These are phyloP conservation scores for Leccinum truebloodii DNA, from an alignment of 768 basidiomycete genomes.

Conservation along the genomic window DNA sequence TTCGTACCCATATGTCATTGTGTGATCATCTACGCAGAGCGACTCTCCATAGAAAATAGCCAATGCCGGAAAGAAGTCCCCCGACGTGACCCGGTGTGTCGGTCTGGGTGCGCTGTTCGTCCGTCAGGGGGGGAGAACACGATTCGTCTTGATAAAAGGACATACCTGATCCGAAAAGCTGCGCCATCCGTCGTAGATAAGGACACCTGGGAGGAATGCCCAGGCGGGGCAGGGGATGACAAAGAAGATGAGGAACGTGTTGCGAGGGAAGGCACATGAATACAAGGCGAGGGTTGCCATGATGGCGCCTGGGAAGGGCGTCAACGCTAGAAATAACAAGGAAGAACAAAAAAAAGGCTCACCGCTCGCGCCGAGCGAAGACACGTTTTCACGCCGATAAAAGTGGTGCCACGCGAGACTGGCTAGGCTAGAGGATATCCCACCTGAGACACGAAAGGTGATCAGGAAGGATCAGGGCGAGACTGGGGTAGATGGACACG, in stretches of 20 bases:
- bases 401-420: slow-evolving; percentile 48
- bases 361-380: slow-evolving; percentile 76
- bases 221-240: slow-evolving; percentile 82
- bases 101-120: slow-evolving; percentile 46
- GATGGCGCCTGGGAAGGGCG: slow-evolving; percentile 56
- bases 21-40: slow-evolving; percentile 30
- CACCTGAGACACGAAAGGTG: slow-evolving; percentile 43
- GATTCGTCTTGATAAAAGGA: background rate
- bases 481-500: slow-evolving; percentile 27
- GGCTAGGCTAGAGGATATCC: slow-evolving; percentile 53
- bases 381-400: slow-evolving; percentile 31
- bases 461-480: slow-evolving; percentile 1
- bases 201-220: slow-evolving; percentile 65
- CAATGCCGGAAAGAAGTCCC: slow-evolving; percentile 61
- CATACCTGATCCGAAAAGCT: slow-evolving; percentile 38
- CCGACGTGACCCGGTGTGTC: slow-evolving; percentile 72
- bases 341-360: slow-evolving; percentile 16
- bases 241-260: slow-evolving; percentile 70
- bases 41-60: slow-evolving; percentile 44
- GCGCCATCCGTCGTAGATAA: slow-evolving; percentile 36
- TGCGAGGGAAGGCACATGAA: slow-evolving; percentile 65
- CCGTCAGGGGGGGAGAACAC: slow-evolving; percentile 1
- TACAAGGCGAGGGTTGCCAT: slow-evolving; percentile 71
- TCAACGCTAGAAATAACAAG: slow-evolving; percentile 1
- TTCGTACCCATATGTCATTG: background rate